Evolutionary conservation across 2,329 filamentous ascomycete species (phyloP), one percentile per base, ranked within the genome.

Genomic region (Aspergillus pseudoglaucus): DNA sequence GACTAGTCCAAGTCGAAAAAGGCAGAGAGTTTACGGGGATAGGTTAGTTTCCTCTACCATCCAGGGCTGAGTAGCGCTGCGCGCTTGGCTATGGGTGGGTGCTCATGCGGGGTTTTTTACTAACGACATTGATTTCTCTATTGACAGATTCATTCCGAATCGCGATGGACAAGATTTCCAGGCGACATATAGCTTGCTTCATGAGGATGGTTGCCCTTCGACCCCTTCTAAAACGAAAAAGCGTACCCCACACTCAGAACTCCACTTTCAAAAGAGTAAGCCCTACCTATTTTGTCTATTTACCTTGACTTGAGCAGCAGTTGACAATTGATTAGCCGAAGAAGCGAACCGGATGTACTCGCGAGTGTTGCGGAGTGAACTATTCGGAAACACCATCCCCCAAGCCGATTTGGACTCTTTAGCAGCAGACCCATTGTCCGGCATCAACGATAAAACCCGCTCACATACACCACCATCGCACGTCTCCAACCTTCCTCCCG

Each of bases 331-430:
- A 22, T 49, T 18, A 59, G 90, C 87, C 44, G 90, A 96, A 71
- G 90, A 97, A 77, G 93, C 93, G 42, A 96, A 98, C 61, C 82
- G 87, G 50, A 96, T 88, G 17, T 98, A 91, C 67, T 94, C 90
- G 23, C 86, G 84, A 17, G 75, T 98, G 6, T 75, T 98, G 47
- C 85, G 93, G 48, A 85, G 88, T 45, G 93, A 98, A 69, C 81
- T 98, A 50, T 98, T 98, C 66, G 91, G 95, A 61, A 82, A 81
- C 57, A 88, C 89, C 23, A 84, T 97, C 52, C 90, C 93, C 7
- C 91, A 96, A 66, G 77, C 83, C 30, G 81, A 87, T 33, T 77
- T 85, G 33, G 77, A 84, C 42, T 77, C 77, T 22, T 64, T 82
- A 52, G 84, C 80, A 49, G 77, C 82, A 48, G 82, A 86, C 52